Evolutionary conservation across 2,329 filamentous ascomycete genomes (phyloP), one percentile per base, ranked within the genome.

Genomic region (Aspergillus sp.): DNA sequence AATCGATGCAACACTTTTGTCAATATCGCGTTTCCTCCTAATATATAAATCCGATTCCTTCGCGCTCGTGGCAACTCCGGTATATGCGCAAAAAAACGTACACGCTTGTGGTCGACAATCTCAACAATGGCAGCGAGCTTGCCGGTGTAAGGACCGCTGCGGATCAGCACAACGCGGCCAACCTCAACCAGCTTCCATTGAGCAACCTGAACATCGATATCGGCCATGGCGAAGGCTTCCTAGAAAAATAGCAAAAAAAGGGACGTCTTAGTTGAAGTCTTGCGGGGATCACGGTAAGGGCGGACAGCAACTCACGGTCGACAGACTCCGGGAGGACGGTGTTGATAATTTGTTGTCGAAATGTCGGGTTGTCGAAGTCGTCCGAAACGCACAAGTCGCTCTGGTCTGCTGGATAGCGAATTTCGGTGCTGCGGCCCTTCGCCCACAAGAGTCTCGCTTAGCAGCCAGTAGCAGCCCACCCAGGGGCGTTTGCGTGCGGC

Each of bases 41-140:
- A 13, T 36, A 5, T 36, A 47, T 58, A 55, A 38, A 59, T 65
- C 53, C 56, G 55, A 56, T 61, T 9, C 49, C 25, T 21, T 52
- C 19, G 12, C 49, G 36, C 15, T 41, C 32, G 32, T 36, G 15
- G 39, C 48, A 57, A 62, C 64, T 57, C 65, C 55, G 51, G 28
- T 12, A 25, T 10, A 25, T 21, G 53, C 39, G n/a, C 61, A 78
- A 36, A 36, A 36, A 36, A 36, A 92, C 95, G 80, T 96, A 99
- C 95, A 84, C 95, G 92, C 89, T 97, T 97, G 90, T 99, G 94
- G 85, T 99, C 95, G 85, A 99, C 95, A 83, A 99, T 98, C 89
- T 99, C 94, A 83, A 97, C 92, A 78, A 99, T 94, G 76, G 89
- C 85, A 76, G 93, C 96, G 75, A 98, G 88, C 80, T 91, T 91